These are phyloP conservation scores for Schizochytrium sp. DNA, from an alignment of 108 stramenopile genomes.

Conservation along the genomic window DNA sequence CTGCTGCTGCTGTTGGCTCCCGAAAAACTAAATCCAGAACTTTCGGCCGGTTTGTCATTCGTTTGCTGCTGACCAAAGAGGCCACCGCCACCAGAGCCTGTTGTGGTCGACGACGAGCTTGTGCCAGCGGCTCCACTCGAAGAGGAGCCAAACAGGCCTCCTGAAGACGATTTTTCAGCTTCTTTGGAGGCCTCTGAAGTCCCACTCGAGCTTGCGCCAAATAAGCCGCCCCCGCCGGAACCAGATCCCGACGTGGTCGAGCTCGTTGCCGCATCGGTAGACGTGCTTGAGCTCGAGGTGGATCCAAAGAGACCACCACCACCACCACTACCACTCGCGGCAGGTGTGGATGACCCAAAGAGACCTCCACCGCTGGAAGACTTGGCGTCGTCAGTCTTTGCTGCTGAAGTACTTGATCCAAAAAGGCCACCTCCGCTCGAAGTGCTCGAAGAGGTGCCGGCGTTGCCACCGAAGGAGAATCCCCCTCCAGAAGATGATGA, in stretches of 20 bases:
- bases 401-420: neutral
- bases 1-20: too few species aligned
- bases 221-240: neutral
- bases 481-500: neutral
- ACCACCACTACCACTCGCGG: neutral
- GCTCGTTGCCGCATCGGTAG: neutral
- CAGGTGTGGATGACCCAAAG: neutral
- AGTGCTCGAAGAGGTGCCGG: neutral
- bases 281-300: neutral
- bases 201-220: neutral
- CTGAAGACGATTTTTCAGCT: too few species aligned
- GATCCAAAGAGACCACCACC: neutral
- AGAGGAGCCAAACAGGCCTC: too few species aligned
- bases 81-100: too few species aligned
- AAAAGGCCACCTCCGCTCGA: neutral
- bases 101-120: too few species aligned
- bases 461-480: neutral
- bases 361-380: neutral
- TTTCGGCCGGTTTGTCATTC: too few species aligned
- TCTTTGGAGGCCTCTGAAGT: neutral
- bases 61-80: too few species aligned
- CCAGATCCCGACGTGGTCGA: neutral
- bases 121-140: too few species aligned
- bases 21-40: too few species aligned
- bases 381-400: neutral